phyloP scores from a whole-genome alignment of 208 protist species.

The Acanthamoeba divionensis region DNA sequence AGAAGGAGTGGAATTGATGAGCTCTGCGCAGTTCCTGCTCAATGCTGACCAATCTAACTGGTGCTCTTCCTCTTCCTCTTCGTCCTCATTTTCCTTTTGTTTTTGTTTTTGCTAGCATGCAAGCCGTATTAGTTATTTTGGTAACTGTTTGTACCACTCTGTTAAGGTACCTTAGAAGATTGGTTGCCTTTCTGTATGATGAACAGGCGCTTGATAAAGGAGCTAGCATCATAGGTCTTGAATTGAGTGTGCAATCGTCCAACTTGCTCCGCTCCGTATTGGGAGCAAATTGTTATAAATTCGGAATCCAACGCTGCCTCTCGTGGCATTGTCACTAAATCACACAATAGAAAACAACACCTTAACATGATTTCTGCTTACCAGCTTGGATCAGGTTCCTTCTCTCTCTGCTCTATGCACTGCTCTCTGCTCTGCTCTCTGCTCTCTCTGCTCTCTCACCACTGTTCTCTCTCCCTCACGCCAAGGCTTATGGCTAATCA shows the following conservation, averaged over 20 bases:
- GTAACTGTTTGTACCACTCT: no score
- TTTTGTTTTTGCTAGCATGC: no score
- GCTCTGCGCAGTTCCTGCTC: not conserved
- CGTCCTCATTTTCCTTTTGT: not conserved
- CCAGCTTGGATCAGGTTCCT: no score
- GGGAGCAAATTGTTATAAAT: slow-evolving; percentile 25
- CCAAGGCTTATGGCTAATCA: no score
- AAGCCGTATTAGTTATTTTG: no score
- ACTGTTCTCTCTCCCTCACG: no score
- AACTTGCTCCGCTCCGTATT: not conserved
- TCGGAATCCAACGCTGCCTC: slow-evolving; percentile 41
- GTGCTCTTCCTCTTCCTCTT: not conserved
- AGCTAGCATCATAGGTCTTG: not conserved
- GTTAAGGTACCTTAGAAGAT: no score
- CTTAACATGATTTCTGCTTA: no score
- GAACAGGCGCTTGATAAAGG: not conserved
- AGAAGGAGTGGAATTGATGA: not conserved
- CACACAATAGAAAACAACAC: no score
- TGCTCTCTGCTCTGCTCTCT: no score
- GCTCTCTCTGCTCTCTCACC: no score
- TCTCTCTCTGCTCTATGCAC: no score
- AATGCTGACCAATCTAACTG: not conserved
- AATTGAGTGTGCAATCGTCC: not conserved
- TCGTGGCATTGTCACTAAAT: not conserved
- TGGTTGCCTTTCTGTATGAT: not conserved